Percentiles rank a stretch among this genome's conserved stretches.
These are phyloP conservation scores for Ambrosiella xylebori DNA, from an alignment of 2,329 filamentous ascomycete species.

Conservation along the genomic window DNA sequence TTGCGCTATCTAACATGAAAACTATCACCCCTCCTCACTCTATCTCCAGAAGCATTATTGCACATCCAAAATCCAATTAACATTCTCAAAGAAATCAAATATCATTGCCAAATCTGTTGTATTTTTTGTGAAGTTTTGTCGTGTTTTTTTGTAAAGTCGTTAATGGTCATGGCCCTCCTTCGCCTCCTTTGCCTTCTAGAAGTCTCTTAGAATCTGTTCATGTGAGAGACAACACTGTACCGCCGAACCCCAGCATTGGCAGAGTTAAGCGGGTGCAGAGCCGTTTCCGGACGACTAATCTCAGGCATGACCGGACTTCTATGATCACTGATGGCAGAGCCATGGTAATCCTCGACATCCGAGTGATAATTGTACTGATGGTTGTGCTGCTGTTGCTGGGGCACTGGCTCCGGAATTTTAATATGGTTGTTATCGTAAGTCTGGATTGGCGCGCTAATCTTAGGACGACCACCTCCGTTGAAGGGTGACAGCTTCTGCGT, in stretches of 20 bases:
- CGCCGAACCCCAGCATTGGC: constrained; percentile 23
- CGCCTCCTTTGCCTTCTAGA: no score
- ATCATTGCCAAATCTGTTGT: no score
- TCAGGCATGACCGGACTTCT: constrained; percentile 39
- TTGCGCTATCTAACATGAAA: no score
- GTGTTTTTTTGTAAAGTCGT: no score
- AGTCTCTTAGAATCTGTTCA: constrained; percentile 30
- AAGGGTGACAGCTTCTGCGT: constrained; percentile 19
- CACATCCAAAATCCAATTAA: no score
- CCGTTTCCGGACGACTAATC: constrained; percentile 38
- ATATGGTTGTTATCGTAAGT: constrained; percentile 1
- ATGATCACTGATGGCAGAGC: constrained; percentile 18
- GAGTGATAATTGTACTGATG: constrained; percentile 13
- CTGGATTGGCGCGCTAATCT: constrained; percentile 28
- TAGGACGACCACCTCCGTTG: constrained; percentile 20
- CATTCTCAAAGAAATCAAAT: no score
- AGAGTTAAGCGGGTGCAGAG: constrained; percentile 33
- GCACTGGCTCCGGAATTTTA: constrained; percentile 1
- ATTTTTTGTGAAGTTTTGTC: no score
- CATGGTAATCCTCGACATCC: constrained; percentile 15
- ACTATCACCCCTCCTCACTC: no score
- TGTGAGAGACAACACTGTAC: constrained; percentile 33
- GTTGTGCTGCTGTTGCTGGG: not conserved
- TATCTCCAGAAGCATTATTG: no score
- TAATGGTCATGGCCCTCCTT: no score